Conservation (phyloP, 2,329 filamentous ascomycete genomes). For the Geosmithia flava region DNA sequence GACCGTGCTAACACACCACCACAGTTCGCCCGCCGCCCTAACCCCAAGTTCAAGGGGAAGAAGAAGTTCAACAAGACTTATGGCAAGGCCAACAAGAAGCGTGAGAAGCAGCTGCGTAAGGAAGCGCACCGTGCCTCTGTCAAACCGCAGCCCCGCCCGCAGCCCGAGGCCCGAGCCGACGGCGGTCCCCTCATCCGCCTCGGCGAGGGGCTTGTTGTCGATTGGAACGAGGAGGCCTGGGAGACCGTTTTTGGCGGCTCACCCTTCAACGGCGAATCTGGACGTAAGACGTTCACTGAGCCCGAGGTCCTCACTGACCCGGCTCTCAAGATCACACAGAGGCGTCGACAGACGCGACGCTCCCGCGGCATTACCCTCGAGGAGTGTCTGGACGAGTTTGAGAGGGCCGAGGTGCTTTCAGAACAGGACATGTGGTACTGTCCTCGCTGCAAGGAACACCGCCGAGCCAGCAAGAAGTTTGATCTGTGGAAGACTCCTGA, state of each 20-base stretch:
- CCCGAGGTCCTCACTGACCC: conserved; percentile 45
- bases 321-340: conserved; percentile 52
- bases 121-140: conserved; percentile 19
- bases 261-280: conserved; percentile 32
- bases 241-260: conserved; percentile 53
- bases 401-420: conserved; percentile 84
- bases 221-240: conserved; percentile 65
- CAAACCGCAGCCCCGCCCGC: conserved; percentile 17
- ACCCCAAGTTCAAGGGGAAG: conserved; percentile 18
- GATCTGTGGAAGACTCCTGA: conserved; percentile 96
- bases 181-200: conserved; percentile 60
- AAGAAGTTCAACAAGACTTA: conserved; percentile 38
- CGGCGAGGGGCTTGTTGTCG: conserved; percentile 75
- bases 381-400: conserved; percentile 89
- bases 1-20: background rate
- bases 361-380: conserved; percentile 65
- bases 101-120: conserved; percentile 30
- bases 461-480: conserved; percentile 88
- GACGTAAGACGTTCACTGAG: conserved; percentile 36
- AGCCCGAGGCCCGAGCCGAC: conserved; percentile 24
- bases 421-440: conserved; percentile 98
- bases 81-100: conserved; percentile 30
- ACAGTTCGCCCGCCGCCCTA: conserved; percentile 8
- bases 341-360: conserved; percentile 42
- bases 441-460: conserved; percentile 86